phyloP scores from a whole-genome alignment of 2,329 filamentous ascomycete genomes.

The Colletotrichum echinochloae region DNA sequence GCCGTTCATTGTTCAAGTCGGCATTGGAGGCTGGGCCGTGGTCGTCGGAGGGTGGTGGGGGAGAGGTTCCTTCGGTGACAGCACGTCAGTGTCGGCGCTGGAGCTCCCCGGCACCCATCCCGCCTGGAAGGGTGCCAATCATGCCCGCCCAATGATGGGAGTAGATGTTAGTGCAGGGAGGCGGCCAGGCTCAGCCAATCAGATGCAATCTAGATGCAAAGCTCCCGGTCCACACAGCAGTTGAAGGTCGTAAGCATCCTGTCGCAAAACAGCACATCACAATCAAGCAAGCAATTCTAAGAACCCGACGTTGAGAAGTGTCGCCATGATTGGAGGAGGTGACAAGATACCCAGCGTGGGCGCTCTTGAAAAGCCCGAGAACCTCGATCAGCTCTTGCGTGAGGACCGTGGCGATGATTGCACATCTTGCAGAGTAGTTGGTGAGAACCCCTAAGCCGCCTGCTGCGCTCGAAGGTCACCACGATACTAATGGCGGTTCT shows the following conservation, averaged over 20 bases:
- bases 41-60: constrained; percentile 44
- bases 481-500: constrained; percentile 20
- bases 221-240: constrained; percentile 16
- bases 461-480: not conserved
- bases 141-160: constrained; percentile 49
- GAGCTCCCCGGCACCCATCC: constrained; percentile 32
- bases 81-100: constrained; percentile 21
- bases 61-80: constrained; percentile 26
- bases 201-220: not conserved
- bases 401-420: constrained; percentile 74
- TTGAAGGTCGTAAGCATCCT: not conserved
- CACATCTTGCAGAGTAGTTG: constrained; percentile 76
- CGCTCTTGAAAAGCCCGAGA: constrained; percentile 70
- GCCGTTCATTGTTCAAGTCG: constrained; percentile 75
- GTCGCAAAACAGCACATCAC: constrained; percentile 17
- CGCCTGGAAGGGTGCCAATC: constrained; percentile 17
- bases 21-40: constrained; percentile 44
- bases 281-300: not conserved
- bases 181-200: constrained; percentile 30
- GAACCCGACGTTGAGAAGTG: not conserved
- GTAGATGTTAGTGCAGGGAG: constrained; percentile 36
- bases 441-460: constrained; percentile 58
- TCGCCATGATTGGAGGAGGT: constrained; percentile 54
- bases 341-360: constrained; percentile 64
- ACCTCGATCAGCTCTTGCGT: constrained; percentile 68